phyloP scores from a whole-genome alignment of 305 asterid species.

The Fraxinus dipetala region DNA sequence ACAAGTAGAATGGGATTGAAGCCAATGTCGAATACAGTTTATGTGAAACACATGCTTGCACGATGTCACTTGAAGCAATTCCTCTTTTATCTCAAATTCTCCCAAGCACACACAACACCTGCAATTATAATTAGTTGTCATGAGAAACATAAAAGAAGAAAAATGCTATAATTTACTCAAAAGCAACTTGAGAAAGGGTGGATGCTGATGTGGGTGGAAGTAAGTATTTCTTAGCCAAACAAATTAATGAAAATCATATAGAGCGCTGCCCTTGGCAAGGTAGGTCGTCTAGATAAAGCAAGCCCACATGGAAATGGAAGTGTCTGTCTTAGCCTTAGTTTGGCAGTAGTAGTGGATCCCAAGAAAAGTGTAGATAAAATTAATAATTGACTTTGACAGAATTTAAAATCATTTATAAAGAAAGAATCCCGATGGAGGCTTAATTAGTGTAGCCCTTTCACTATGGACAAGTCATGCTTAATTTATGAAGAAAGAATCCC shows the following conservation, averaged over 20 bases:
- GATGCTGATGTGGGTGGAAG: neutral
- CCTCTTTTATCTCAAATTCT: conserved; percentile 63
- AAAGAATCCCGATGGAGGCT: neutral
- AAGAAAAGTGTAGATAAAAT: too few species aligned
- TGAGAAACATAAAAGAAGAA: neutral
- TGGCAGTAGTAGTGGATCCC: neutral
- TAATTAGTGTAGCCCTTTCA: too few species aligned
- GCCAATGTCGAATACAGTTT: conserved; percentile 68
- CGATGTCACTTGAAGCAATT: conserved; percentile 48
- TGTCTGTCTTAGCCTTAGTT: neutral
- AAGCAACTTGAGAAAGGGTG: conserved; percentile 19
- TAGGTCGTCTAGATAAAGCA: neutral
- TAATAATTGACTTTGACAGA: neutral
- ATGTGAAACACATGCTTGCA: conserved; percentile 71
- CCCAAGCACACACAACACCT: conserved; percentile 89
- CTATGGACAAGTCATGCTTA: neutral
- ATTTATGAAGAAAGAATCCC: neutral
- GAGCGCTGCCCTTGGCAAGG: neutral
- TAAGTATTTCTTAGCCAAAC: neutral
- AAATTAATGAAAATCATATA: neutral
- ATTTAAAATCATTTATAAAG: too few species aligned
- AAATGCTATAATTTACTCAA: too few species aligned
- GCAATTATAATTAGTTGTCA: neutral
- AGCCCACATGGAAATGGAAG: neutral
- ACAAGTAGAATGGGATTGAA: conserved; percentile 61